These are phyloP conservation scores for Penicillium frequentans DNA, from an alignment of 2,329 filamentous ascomycete genomes.

Conservation along the genomic window DNA sequence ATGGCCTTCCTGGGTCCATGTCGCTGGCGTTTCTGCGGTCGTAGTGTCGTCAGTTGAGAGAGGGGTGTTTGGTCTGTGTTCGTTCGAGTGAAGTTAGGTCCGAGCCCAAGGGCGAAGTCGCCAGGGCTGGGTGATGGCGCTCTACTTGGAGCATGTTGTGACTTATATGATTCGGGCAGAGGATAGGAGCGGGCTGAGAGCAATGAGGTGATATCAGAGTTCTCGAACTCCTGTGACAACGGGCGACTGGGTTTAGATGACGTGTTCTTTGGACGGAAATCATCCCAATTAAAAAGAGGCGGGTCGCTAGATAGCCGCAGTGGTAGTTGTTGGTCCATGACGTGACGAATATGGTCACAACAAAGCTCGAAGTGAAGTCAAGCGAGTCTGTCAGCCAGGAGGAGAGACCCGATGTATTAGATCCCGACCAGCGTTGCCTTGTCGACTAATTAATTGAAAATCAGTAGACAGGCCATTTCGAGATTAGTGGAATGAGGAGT, in stretches of 20 bases:
- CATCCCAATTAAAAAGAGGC: neutral
- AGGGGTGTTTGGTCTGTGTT: neutral
- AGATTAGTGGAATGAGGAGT: neutral
- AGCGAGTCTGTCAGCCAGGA: neutral
- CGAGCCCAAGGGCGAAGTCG: neutral
- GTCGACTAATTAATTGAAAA: neutral
- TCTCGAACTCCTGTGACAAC: neutral
- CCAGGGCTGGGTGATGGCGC: neutral
- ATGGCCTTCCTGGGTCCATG: neutral
- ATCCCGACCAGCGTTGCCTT: neutral
- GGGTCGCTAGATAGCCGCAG: neutral
- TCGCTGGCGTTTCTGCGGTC: neutral
- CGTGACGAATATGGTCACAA: neutral
- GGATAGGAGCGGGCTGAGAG: neutral
- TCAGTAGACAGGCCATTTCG: neutral
- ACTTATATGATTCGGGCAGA: neutral
- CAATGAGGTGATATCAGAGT: neutral
- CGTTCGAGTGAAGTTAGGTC: neutral
- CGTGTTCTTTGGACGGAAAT: neutral
- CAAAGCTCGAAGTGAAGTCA: neutral
- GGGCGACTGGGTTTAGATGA: neutral
- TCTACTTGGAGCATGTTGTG: neutral
- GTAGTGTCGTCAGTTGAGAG: neutral
- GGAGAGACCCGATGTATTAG: neutral
- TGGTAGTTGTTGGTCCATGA: neutral